Evolutionary conservation across 345 rosid species (phyloP).

Genomic region (Salix arbutifolia): DNA sequence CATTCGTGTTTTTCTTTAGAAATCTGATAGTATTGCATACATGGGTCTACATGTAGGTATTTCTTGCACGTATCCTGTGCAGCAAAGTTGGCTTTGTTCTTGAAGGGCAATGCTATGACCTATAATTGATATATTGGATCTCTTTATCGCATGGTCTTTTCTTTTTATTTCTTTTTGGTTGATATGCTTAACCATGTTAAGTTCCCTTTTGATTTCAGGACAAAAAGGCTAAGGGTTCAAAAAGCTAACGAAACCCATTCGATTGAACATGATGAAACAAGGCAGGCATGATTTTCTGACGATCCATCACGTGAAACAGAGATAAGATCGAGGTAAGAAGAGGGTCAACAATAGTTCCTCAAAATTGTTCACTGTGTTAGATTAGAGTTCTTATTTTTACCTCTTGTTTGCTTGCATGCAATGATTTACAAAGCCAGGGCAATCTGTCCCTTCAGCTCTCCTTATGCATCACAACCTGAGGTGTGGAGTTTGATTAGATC

Average conservation of each 20-base stretch:
- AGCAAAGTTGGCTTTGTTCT: not conserved
- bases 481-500: not conserved
- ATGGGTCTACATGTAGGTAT: not conserved
- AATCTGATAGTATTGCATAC: not conserved
- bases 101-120: not conserved
- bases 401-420: not conserved
- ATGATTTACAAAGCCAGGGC: not conserved
- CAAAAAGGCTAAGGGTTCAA: constrained; percentile 8
- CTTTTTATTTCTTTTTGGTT: not conserved
- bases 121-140: not conserved
- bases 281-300: not conserved
- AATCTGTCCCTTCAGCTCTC: not conserved
- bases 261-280: not conserved
- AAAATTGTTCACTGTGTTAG: not conserved
- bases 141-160: not conserved
- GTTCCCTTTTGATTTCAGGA: constrained; percentile 7
- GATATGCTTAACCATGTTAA: not conserved
- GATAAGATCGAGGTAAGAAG: not conserved
- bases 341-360: not conserved
- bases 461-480: not conserved
- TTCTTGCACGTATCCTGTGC: not conserved
- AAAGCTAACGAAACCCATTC: not conserved
- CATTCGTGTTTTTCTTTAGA: not conserved
- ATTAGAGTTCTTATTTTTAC: not conserved
- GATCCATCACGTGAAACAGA: not conserved